Conservation (phyloP, 768 basidiomycete genomes). For the Suillus lakei region DNA sequence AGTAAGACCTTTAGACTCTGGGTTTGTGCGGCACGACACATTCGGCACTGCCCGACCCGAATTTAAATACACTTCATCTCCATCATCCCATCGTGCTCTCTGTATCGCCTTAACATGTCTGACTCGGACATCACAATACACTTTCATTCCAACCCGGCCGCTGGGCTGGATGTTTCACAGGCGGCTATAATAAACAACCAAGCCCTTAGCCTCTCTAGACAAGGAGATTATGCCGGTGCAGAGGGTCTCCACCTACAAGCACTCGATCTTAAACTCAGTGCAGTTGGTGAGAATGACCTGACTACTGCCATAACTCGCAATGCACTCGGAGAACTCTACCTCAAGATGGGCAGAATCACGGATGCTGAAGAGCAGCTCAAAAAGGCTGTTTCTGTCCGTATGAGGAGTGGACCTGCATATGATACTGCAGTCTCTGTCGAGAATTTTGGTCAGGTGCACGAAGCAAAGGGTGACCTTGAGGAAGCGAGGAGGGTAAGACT, state of each 20-base stretch:
- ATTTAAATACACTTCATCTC: too few species aligned
- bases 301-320: constrained; percentile 39
- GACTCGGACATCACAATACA: constrained; percentile 1
- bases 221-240: constrained; percentile 32
- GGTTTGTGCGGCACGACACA: too few species aligned
- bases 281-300: constrained; percentile 26
- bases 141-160: constrained; percentile 12
- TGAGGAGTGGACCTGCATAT: constrained; percentile 23
- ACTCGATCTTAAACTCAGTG: constrained; percentile 32
- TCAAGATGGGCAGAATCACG: constrained; percentile 38
- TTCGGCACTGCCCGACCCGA: too few species aligned
- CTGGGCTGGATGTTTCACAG: constrained; percentile 3
- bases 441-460: constrained; percentile 42
- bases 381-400: constrained; percentile 35
- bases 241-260: constrained; percentile 37
- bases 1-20: too few species aligned
- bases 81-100: not conserved
- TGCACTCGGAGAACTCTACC: constrained; percentile 41
- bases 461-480: constrained; percentile 35
- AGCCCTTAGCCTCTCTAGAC: constrained; percentile 20
- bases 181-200: constrained; percentile 27
- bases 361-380: constrained; percentile 43
- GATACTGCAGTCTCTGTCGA: constrained; percentile 44
- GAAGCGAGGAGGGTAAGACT: constrained; percentile 36
- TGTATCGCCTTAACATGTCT: not conserved